Base-by-base conservation (phyloP, 768 basidiomycete species). In the Butyriboletus loyo region DNA sequence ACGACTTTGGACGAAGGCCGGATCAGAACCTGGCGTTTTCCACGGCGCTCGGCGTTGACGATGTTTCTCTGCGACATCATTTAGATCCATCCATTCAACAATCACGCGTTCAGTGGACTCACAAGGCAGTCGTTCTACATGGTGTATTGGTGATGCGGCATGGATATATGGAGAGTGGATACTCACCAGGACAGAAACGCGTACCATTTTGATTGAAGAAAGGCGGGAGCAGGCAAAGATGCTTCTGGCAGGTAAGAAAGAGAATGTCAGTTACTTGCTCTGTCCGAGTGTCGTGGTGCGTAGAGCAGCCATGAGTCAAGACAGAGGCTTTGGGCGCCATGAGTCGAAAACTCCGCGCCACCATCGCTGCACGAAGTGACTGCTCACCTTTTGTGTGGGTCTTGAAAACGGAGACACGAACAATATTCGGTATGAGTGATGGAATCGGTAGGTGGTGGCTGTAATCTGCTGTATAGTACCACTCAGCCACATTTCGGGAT, bases 21-120 rank as follows among this genome's bases (percentile, higher is more conserved):
- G 74, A 99, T 84, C 65, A 99, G 87, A 57, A 99, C 97, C 78
- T 99, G 97, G 67, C 97, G 92, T 81, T 99, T 99, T 68, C 97
- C 97, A 69, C 94, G 91, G 71, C 93, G 92, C 81, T 98, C 97
- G 68, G 97, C 97, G 63, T 99, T 99, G 86, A 97, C 92, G 62
- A 98, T 97, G 84, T 91, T 96, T 85, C 96, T 98, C 84, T 88
- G 71, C 1, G 34, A 57, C 24, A 15, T 28, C 41, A 31, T 53
- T 46, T 54, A 52, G 56, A 38, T 24, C 25, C 38, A 42, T 19
- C 13, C 28, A 45, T 4, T 24, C n/a, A n/a, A n/a, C n/a, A 7
- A 21, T 27, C 25, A n/a, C 22, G 45, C 30, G 32, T 22, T 34
- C 24, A 5, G 25, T 24, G 21, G 52, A 67, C 73, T 67, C 62